These are phyloP conservation scores for Elsinoe arachidis DNA, from an alignment of 2,329 filamentous ascomycete genomes.

Conservation along the genomic window DNA sequence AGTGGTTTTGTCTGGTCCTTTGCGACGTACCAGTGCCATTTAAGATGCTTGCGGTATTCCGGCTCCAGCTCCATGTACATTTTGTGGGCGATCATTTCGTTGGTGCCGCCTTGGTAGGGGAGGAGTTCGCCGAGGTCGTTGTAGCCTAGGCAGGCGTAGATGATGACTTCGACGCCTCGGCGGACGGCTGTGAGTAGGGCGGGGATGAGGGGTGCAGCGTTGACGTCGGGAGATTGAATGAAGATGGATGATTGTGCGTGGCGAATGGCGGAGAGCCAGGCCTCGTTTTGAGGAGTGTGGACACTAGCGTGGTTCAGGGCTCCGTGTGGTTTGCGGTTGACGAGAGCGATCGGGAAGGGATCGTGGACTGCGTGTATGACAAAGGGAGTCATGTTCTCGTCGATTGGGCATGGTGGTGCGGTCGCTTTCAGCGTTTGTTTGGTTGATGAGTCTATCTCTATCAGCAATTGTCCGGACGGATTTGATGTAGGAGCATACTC, in stretches of 20 bases:
- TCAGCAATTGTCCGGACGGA: background rate
- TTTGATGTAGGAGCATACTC: slow-evolving; percentile 29
- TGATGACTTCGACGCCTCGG: slow-evolving; percentile 58
- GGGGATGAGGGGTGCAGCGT: slow-evolving; percentile 58
- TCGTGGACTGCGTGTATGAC: slow-evolving; percentile 46
- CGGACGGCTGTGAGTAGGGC: slow-evolving; percentile 57
- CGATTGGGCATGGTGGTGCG: slow-evolving; percentile 45
- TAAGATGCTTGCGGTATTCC: slow-evolving; percentile 42
- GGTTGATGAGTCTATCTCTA: slow-evolving; percentile 16
- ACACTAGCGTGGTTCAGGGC: slow-evolving; percentile 52
- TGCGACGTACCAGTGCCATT: slow-evolving; percentile 62
- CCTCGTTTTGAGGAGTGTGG: slow-evolving; percentile 64
- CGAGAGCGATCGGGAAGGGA: slow-evolving; percentile 61
- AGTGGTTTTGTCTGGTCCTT: slow-evolving; percentile 65
- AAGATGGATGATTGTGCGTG: slow-evolving; percentile 59
- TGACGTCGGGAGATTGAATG: slow-evolving; percentile 70
- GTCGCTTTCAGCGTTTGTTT: slow-evolving; percentile 26
- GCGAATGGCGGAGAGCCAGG: slow-evolving; percentile 60
- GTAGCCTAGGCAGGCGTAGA: slow-evolving; percentile 69
- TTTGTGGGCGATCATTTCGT: slow-evolving; percentile 58
- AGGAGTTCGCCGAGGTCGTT: slow-evolving; percentile 71
- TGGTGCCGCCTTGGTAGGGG: slow-evolving; percentile 65
- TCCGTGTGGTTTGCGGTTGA: slow-evolving; percentile 61
- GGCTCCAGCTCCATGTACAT: slow-evolving; percentile 49
- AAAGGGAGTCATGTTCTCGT: slow-evolving; percentile 58